phyloP scores from a whole-genome alignment of 2,329 filamentous ascomycete genomes.

The Fusarium sp. region DNA sequence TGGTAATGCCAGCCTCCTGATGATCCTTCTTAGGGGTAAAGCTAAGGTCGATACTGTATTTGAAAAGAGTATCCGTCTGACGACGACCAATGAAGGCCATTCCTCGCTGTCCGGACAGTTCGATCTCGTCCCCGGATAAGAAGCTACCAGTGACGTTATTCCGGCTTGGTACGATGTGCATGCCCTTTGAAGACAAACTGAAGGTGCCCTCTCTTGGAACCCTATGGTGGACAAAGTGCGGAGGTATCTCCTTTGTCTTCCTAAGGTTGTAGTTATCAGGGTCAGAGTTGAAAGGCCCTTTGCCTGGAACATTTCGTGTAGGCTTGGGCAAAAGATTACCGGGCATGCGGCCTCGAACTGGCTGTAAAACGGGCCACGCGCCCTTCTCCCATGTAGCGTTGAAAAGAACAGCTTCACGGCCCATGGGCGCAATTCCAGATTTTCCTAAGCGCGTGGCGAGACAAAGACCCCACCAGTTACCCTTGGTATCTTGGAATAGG shows the following conservation, averaged over 20 bases:
- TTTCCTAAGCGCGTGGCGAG: constrained; percentile 48
- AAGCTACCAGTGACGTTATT: constrained; percentile 17
- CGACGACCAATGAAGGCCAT: constrained; percentile 32
- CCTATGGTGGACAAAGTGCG: constrained; percentile 24
- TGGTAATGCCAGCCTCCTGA: constrained; percentile 23
- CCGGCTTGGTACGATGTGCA: constrained; percentile 17
- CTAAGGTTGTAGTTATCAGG: constrained; percentile 16
- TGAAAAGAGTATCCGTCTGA: constrained; percentile 27
- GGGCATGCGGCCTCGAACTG: constrained; percentile 49
- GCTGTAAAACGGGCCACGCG: constrained; percentile 61
- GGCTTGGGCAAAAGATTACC: constrained; percentile 38
- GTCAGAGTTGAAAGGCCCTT: constrained; percentile 22
- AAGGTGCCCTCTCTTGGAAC: constrained; percentile 13
- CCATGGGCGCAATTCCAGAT: constrained; percentile 56
- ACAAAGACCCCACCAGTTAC: constrained; percentile 62
- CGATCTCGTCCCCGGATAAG: constrained; percentile 7
- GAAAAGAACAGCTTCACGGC: constrained; percentile 60
- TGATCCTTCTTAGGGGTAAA: constrained; percentile 1
- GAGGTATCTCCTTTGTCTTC: constrained; percentile 1
- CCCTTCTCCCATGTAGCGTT: constrained; percentile 62
- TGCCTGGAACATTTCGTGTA: constrained; percentile 6
- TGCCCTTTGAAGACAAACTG: constrained; percentile 2
- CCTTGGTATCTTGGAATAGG: constrained; percentile 50
- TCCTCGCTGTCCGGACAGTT: constrained; percentile 16
- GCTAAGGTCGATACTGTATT: constrained; percentile 22